phyloP scores from a whole-genome alignment of 768 basidiomycete species.

The Lentinus brumalis region DNA sequence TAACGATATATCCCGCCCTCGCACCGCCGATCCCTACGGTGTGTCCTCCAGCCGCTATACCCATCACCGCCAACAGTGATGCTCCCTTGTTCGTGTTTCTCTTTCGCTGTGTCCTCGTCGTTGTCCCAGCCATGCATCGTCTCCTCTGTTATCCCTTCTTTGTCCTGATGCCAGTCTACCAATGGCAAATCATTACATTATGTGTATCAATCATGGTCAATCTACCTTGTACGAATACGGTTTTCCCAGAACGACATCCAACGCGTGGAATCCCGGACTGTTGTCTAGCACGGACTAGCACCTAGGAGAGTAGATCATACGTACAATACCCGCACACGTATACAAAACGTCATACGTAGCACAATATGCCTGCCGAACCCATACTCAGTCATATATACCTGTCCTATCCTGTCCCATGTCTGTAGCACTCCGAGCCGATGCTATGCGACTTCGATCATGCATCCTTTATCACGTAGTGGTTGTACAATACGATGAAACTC shows the following conservation, averaged over 20 bases:
- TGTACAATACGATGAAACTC: constrained; percentile 37
- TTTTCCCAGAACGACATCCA: no score
- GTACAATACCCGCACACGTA: no score
- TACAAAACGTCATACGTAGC: not conserved
- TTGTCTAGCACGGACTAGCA: not conserved
- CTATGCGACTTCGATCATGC: constrained; percentile 26
- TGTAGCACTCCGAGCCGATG: not conserved
- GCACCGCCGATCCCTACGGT: not conserved
- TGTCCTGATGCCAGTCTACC: no score
- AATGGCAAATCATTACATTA: no score
- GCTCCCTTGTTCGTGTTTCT: not conserved
- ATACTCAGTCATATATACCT: not conserved
- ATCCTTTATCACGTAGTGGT: constrained; percentile 37
- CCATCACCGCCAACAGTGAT: not conserved
- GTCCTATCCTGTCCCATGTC: not conserved
- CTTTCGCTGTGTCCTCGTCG: not conserved
- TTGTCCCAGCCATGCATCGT: not conserved
- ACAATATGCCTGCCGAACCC: not conserved
- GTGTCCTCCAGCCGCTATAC: not conserved
- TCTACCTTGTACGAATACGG: no score
- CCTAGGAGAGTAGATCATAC: no score
- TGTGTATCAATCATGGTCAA: no score
- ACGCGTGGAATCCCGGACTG: not conserved
- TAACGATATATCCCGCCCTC: not conserved
- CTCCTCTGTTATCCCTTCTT: not conserved